phyloP scores from a whole-genome alignment of 2,329 filamentous ascomycete species.

The Basipetospora chlamydospora region DNA sequence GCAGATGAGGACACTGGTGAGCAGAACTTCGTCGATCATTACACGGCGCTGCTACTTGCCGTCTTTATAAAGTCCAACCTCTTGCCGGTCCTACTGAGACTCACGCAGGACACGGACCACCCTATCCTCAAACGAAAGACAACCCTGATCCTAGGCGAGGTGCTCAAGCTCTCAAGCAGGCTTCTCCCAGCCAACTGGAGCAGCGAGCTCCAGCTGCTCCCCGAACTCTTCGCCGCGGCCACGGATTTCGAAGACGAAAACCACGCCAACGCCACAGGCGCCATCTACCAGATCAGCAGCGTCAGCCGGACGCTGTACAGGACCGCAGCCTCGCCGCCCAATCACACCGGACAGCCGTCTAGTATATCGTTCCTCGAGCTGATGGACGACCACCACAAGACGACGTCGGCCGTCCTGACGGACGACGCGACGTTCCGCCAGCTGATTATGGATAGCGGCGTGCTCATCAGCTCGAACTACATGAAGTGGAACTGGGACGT shows the following conservation, averaged over 20 bases:
- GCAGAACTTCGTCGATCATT: constrained; percentile 85
- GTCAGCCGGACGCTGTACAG: constrained; percentile 86
- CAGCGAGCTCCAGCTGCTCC: constrained; percentile 71
- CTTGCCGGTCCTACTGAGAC: constrained; percentile 43
- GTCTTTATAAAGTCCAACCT: constrained; percentile 74
- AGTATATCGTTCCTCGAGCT: constrained; percentile 13
- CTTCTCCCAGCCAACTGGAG: constrained; percentile 73
- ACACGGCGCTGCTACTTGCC: constrained; percentile 75
- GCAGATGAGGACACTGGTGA: constrained; percentile 54
- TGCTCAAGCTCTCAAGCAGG: constrained; percentile 76
- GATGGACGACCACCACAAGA: constrained; percentile 41
- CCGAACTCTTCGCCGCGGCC: constrained; percentile 67
- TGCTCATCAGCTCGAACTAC: constrained; percentile 79
- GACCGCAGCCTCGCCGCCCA: constrained; percentile 38
- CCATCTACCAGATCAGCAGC: constrained; percentile 96
- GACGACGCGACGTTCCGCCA: constrained; percentile 52
- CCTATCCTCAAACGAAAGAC: constrained; percentile 70
- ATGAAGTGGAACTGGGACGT: constrained; percentile 97
- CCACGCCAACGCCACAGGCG: constrained; percentile 70
- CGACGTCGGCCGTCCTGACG: constrained; percentile 28
- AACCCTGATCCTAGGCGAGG: constrained; percentile 78
- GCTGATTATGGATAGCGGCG: constrained; percentile 61
- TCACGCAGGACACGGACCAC: constrained; percentile 54
- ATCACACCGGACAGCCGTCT: neutral
- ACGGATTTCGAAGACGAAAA: constrained; percentile 56